A percentile compares a stretch with the other conserved stretches of the same genome.
Evolutionary conservation across 2,329 filamentous ascomycete genomes (phyloP).

Genomic region (Fusarium sp.): DNA sequence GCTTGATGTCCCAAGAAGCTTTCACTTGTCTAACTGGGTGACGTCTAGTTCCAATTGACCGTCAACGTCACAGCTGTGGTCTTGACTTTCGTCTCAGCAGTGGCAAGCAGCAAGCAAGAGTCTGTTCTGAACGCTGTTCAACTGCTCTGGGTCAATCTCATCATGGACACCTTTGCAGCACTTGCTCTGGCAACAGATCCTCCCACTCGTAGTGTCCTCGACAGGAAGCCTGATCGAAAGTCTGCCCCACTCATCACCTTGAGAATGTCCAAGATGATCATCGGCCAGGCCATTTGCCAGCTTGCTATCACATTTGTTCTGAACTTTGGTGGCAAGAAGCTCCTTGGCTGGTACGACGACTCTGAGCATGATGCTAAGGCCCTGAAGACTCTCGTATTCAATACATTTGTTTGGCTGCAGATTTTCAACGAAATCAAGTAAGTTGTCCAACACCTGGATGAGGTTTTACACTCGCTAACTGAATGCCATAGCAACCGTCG

Average conservation of each 20-base stretch:
- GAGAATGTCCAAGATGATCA: constrained; percentile 73
- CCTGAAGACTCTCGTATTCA: constrained; percentile 74
- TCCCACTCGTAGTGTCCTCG: constrained; percentile 67
- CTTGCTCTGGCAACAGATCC: constrained; percentile 74
- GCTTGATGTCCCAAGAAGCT: constrained; percentile 2
- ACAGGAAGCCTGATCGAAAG: constrained; percentile 68
- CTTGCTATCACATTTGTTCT: constrained; percentile 68
- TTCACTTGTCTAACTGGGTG: not conserved
- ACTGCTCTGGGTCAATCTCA: constrained; percentile 72
- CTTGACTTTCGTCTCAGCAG: constrained; percentile 69
- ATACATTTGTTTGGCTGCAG: constrained; percentile 79
- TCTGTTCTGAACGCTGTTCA: constrained; percentile 71
- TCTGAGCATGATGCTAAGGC: constrained; percentile 44
- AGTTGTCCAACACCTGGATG: constrained; percentile 68
- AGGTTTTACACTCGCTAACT: constrained; percentile 71
- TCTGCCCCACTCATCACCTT: constrained; percentile 80
- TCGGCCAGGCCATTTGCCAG: constrained; percentile 71
- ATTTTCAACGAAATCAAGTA: constrained; percentile 76
- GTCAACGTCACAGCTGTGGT: constrained; percentile 72
- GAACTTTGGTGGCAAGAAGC: constrained; percentile 69
- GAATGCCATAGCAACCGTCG: constrained; percentile 66
- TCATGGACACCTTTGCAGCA: constrained; percentile 74
- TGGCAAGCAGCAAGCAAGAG: constrained; percentile 61
- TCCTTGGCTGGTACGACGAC: constrained; percentile 59
- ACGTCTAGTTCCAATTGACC: constrained; percentile 67